phyloP scores from a whole-genome alignment of 257 asterid genomes.

The Gentiana straminea region DNA sequence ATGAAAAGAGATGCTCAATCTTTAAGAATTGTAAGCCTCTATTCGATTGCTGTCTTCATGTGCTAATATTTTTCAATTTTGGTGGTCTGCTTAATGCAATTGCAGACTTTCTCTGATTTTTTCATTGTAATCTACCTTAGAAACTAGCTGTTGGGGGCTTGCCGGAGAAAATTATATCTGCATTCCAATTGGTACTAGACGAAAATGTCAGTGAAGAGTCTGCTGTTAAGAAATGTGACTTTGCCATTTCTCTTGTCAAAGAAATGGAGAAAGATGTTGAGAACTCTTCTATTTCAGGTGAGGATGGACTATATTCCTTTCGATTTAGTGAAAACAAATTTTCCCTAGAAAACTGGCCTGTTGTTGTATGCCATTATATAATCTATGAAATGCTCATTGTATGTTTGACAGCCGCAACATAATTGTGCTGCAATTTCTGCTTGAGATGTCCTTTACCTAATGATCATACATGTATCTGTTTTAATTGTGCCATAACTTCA shows the following conservation, averaged over 20 bases:
- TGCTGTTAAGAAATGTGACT: slow-evolving; percentile 42
- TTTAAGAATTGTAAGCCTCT: slow-evolving; percentile 63
- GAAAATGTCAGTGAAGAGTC: slow-evolving; percentile 60
- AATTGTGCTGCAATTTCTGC: not conserved
- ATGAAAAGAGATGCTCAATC: slow-evolving; percentile 73
- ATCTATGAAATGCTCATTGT: not conserved
- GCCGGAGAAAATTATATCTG: slow-evolving; percentile 75
- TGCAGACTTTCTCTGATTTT: slow-evolving; percentile 1
- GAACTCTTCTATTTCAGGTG: slow-evolving; percentile 62
- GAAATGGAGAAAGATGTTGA: slow-evolving; percentile 61
- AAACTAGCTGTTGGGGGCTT: slow-evolving; percentile 81
- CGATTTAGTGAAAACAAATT: too few relatives aligned
- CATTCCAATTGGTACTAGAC: slow-evolving; percentile 64
- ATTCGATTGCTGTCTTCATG: slow-evolving; percentile 4
- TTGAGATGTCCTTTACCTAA: too few relatives aligned
- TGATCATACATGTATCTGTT: too few relatives aligned
- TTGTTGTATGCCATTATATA: not conserved
- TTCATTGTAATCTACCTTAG: slow-evolving; percentile 28
- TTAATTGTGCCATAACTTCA: too few relatives aligned
- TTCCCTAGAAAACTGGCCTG: not conserved
- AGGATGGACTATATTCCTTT: not conserved
- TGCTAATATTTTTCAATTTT: slow-evolving; percentile 3
- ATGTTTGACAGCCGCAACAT: not conserved
- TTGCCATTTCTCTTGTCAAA: slow-evolving; percentile 41
- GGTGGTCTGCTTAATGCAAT: not conserved